Conservation (phyloP, 23 red algal species). For the Agarophyton chilense region DNA sequence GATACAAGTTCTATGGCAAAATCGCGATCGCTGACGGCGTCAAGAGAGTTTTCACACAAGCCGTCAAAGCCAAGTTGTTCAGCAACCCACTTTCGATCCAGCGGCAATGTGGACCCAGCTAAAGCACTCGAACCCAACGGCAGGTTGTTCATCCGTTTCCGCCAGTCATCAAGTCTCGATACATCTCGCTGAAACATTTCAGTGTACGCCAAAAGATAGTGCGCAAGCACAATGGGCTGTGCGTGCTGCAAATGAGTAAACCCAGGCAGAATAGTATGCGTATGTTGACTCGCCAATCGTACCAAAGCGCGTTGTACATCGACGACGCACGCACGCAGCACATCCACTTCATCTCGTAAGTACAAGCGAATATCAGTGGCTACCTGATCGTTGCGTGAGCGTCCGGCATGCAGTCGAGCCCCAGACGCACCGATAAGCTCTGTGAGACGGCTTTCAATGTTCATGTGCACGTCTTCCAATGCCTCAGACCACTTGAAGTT, state of each 20-base stretch:
- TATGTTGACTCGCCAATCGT: conserved; percentile 63
- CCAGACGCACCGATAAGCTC: conserved; percentile 82
- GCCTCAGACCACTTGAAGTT: conserved; percentile 66
- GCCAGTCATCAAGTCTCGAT: conserved; percentile 68
- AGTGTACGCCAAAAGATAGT: conserved; percentile 91
- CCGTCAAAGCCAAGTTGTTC: conserved; percentile 84
- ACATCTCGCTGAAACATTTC: conserved; percentile 98
- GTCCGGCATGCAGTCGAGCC: conserved; percentile 82
- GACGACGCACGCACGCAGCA: conserved; percentile 47
- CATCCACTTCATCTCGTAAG: conserved; percentile 89
- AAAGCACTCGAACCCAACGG: conserved; percentile 91
- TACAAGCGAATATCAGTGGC: conserved; percentile 96
- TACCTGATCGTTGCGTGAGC: conserved; percentile 96
- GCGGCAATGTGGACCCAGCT: conserved; percentile 90
- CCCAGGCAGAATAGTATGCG: conserved; percentile 89
- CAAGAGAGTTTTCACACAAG: conserved; percentile 83
- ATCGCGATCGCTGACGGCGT: conserved; percentile 96
- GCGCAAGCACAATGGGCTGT: conserved; percentile 96
- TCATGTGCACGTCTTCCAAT: conserved; percentile 99
- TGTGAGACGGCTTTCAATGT: conserved; percentile 91
- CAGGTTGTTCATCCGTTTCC: conserved; percentile 80
- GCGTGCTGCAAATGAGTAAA: conserved; percentile 99
- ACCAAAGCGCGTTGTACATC: conserved; percentile 84
- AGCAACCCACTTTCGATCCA: conserved; percentile 86
- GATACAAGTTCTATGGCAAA: conserved; percentile 94